phyloP scores from a whole-genome alignment of 495 filamentous ascomycete genomes.

The Xylaria bambusicola region DNA sequence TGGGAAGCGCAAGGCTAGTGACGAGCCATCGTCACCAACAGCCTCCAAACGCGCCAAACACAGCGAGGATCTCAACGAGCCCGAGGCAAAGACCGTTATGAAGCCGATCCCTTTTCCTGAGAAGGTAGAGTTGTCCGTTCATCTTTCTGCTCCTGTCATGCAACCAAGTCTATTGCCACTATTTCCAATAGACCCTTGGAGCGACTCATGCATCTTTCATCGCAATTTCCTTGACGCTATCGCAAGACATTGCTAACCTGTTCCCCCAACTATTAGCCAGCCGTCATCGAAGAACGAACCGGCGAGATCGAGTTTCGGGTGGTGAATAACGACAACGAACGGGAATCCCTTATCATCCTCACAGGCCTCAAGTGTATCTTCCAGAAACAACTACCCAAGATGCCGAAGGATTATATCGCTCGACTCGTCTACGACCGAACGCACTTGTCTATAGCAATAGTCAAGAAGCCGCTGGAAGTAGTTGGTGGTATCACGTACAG shows the following conservation, averaged over 20 bases:
- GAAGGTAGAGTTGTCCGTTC: conserved; percentile 55
- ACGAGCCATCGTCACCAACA: conserved; percentile 64
- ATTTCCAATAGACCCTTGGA: too few relatives aligned
- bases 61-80: conserved; percentile 57
- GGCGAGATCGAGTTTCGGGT: conserved; percentile 97
- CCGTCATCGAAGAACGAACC: conserved; percentile 89
- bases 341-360: conserved; percentile 89
- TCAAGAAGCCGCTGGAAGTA: conserved; percentile 93
- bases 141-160: not conserved
- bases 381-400: conserved; percentile 97
- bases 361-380: conserved; percentile 98
- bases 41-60: conserved; percentile 65
- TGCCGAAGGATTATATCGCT: conserved; percentile 99
- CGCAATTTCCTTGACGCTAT: not conserved
- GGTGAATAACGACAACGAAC: conserved; percentile 90
- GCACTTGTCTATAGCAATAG: conserved; percentile 93
- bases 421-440: conserved; percentile 95
- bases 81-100: conserved; percentile 51
- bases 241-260: not conserved
- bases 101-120: conserved; percentile 79
- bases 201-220: not conserved
- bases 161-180: not conserved
- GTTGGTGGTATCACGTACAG: conserved; percentile 97
- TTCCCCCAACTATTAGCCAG: conserved; percentile 55
- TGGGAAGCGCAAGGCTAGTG: conserved; percentile 76